Base-by-base conservation (phyloP, 345 rosid genomes). In the Streptanthus diversifolius region DNA sequence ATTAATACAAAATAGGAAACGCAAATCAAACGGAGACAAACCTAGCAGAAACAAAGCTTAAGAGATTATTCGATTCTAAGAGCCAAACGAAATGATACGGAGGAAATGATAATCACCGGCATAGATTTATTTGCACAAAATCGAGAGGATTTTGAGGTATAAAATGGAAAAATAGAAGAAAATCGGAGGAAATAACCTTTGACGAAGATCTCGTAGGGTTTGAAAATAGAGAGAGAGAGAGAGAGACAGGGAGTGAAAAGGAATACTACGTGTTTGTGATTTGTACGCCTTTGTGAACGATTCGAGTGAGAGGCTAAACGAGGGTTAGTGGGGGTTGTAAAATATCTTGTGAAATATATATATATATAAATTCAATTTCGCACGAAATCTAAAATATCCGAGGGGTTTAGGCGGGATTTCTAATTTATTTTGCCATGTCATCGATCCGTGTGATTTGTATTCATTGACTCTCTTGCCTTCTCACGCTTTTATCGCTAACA, bases 351-450 rank as follows among this genome's bases (percentile, higher is more conserved):
- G 14, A 4, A 19, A 57, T 65, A 44, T 7, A 35, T n/a, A 65
- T 63, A 73, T 43, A 65, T 63, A 73, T 43, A 85, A 90, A 85
- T 89, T 86, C 85, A 85, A 88, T 85, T 89, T 85, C 87, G 80
- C 66, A 78, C 78, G 84, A 85, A 79, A 25, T 82, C 83, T 88
- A 41, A 32, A 44, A 79, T 85, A 86, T 5, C 75, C 49, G 68
- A 73, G 78, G 90, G 91, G 88, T 90, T 88, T 87, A 80, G 91
- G 91, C 90, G 95, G 90, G 93, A 85, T 87, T 85, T 86, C 75
- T 75, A 72, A 81, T 63, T 35, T 78, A 75, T 79, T 49, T 47
- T 35, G 80, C 86, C 98, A 93, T 45, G 92, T 93, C 87, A 86
- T 1, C 83, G 62, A 88, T 93, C 97, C 79, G 58, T 3, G 91